Evolutionary conservation across 345 rosid species (phyloP), one percentile per base, ranked within the genome.

Genomic region (Trapa incisa): DNA sequence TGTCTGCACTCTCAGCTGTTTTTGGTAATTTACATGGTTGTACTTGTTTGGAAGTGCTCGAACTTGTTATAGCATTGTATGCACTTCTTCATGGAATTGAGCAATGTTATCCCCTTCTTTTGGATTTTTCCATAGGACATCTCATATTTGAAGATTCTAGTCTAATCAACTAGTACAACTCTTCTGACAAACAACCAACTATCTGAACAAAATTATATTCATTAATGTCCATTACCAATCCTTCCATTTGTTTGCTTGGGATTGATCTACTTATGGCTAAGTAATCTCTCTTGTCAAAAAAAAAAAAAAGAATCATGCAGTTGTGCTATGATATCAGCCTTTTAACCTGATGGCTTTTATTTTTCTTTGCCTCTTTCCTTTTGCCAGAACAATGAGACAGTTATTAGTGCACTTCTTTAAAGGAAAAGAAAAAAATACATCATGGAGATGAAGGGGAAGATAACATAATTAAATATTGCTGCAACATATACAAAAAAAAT

Each of bases 11-110:
- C 22, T 37, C 62, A 48, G 15, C 67, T 71, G 68, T 5, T 64
- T 58, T 48, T 41, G 37, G 39, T 0, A 8, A 75, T 61, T 73
- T 75, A 72, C 29, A 75, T 78, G 80, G 79, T 78, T 82, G 79
- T 80, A 70, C 65, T 86, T 84, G 85, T 84, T 77, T 84, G 86
- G 79, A 80, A 82, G 85, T 76, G 76, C 74, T 74, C 79, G 82
- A 66, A 75, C 29, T 76, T 77, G 77, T 79, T 57, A 16, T 33
- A 7, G 32, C 7, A 57, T 37, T 22, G 42, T 35, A 65, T 66
- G 58, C 4, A 37, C 7, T 32, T 66, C 39, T 39, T 66, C 54
- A 68, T 68, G 62, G 52, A 37, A 54, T 54, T 36, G 47, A 22
- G 67, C 56, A 57, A 10, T 61, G 35, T 32, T 45, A 67, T 72